Conservation (phyloP, 305 asterid genomes). For the Andrographis paniculata region DNA sequence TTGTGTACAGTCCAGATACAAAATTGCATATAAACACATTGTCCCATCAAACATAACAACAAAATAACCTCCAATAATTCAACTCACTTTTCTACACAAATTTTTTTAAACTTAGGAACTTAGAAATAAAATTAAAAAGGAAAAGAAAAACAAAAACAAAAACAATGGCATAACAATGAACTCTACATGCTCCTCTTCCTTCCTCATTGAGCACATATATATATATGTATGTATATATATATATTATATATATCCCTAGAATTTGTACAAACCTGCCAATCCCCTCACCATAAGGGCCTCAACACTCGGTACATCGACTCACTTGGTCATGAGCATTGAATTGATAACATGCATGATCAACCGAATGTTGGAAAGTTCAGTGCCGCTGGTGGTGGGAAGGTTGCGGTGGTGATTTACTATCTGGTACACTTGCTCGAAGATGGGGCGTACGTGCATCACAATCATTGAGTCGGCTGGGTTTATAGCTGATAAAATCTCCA, state of each 20-base stretch:
- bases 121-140: background rate
- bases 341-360: conserved; percentile 65
- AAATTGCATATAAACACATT: conserved; percentile 21
- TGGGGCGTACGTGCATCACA: conserved; percentile 66
- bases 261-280: conserved; percentile 19
- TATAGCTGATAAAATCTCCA: conserved; percentile 64
- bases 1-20: conserved; percentile 17
- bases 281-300: background rate
- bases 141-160: conserved; percentile 9
- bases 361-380: conserved; percentile 64
- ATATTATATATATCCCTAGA: conserved; percentile 7
- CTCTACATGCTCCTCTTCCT: conserved; percentile 13
- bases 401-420: conserved; percentile 64
- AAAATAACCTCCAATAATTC: conserved; percentile 1
- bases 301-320: conserved; percentile 13
- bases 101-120: background rate
- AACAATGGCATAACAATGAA: no score
- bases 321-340: conserved; percentile 67
- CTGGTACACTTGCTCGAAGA: conserved; percentile 89
- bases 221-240: no score
- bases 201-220: background rate
- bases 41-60: conserved; percentile 13
- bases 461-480: conserved; percentile 76
- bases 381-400: conserved; percentile 38
- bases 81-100: conserved; percentile 9